Evolutionary conservation across 2,329 filamentous ascomycete species (phyloP).

Genomic region (Coniochaeta ligniaria): DNA sequence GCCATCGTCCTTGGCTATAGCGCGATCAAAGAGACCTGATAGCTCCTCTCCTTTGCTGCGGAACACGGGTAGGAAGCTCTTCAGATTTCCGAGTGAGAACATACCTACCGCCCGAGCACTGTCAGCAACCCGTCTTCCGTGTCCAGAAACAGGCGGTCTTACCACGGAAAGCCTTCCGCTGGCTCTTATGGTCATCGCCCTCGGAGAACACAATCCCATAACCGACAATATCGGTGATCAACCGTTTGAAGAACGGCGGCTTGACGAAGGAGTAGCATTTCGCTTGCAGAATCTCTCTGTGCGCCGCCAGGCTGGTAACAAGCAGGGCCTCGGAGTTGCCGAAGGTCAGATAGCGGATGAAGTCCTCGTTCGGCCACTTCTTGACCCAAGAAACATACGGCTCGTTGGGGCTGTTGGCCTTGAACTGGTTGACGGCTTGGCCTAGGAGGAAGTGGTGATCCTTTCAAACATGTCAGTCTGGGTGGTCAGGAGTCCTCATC

Average conservation of each 20-base stretch:
- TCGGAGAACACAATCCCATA: constrained; percentile 26
- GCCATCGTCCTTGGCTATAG: not conserved
- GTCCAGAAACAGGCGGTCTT: not conserved
- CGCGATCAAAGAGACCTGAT: constrained; percentile 9
- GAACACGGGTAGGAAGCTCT: constrained; percentile 25
- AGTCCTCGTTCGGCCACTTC: constrained; percentile 14
- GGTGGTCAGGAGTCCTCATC: not conserved
- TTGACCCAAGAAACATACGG: constrained; percentile 15
- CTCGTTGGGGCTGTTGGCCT: not conserved
- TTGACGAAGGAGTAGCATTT: constrained; percentile 23
- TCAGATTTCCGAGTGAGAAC: constrained; percentile 24
- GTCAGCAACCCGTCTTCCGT: constrained; percentile 16
- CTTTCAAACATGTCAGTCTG: not conserved
- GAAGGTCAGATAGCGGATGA: constrained; percentile 19
- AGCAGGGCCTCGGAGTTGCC: constrained; percentile 18
- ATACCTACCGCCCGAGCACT: constrained; percentile 10
- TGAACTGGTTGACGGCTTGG: not conserved
- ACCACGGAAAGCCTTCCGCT: constrained; percentile 11
- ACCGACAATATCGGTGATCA: constrained; percentile 15
- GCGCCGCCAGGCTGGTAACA: constrained; percentile 13
- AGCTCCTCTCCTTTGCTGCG: constrained; percentile 25
- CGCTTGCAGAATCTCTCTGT: constrained; percentile 19
- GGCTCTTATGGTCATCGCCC: constrained; percentile 24
- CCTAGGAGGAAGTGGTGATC: not conserved
- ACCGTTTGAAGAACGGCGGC: constrained; percentile 17